Evolutionary conservation across 306 rosid species (phyloP), one percentile per base, ranked within the genome.

Genomic region (Prosopis cineraria): DNA sequence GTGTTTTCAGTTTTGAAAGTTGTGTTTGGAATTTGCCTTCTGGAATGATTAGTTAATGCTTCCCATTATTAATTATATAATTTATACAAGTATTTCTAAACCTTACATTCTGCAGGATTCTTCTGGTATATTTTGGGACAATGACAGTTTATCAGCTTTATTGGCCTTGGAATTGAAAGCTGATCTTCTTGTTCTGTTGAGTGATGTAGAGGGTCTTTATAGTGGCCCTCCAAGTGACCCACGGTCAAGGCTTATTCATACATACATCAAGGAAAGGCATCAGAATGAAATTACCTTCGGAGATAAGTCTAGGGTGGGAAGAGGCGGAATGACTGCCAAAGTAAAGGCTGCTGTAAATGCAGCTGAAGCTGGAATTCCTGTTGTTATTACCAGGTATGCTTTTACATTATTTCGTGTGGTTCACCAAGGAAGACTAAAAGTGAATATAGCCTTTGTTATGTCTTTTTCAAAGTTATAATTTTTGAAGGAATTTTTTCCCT

Each of bases 321-420:
- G 98, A 85, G 99, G 99, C 16, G 99, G 99, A 78, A 95, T 93
- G 99, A 95, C 99, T 34, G 98, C 99, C 47, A 95, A 95, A 87
- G 99, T 95, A 43, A 93, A 87, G 88, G 99, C 99, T 81, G 93
- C 99, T 68, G 81, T 85, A 59, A 87, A 90, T 85, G 99, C 96
- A 50, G 93, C 98, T 67, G 81, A 87, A 79, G 99, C 98, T 47
- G 99, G 98, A 80, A 87, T 90, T 79, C 98, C 99, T 77, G 99
- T 95, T 81, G 76, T 95, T 88, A 91, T 95, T 81, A 90, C 99
- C 58, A 95, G 99, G 99, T 93, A 76, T 69, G 24, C 37, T 80
- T 44, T 69, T 29, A 59, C 59, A 63, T 33, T 37, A 72, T 59
- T 63, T 73, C 59, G 25, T 56, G 64, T 43, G 27, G 62, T 68